Evolutionary conservation across 192 early-diverging fungal genomes (phyloP).

Genomic region (Glomus cerebriforme): DNA sequence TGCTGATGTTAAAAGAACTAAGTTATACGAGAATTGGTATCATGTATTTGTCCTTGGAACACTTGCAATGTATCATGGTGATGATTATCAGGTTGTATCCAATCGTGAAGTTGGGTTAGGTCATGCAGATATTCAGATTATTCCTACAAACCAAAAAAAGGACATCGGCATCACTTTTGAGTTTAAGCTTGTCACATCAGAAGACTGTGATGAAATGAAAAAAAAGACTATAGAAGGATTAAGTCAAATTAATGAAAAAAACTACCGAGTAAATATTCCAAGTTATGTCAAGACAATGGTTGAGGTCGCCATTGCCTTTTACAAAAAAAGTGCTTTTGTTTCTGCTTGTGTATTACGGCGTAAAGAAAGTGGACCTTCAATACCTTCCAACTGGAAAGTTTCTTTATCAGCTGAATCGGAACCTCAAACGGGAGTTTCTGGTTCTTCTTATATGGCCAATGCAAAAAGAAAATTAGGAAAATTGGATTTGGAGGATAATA

Average conservation of each 20-base stretch:
- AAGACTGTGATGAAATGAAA: not conserved
- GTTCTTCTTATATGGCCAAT: too few relatives aligned
- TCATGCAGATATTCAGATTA: conserved; percentile 5
- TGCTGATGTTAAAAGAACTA: not conserved
- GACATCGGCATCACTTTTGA: not conserved
- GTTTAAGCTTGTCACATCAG: conserved; percentile 3
- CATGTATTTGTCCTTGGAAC: too few relatives aligned
- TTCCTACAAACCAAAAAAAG: not conserved
- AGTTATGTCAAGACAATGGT: not conserved
- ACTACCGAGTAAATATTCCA: conserved; percentile 4
- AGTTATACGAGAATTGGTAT: too few relatives aligned
- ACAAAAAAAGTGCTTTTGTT: not conserved
- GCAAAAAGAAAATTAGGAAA: too few relatives aligned
- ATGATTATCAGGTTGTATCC: not conserved
- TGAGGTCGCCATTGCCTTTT: conserved; percentile 13
- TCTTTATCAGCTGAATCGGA: conserved; percentile 7
- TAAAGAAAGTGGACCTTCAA: not conserved
- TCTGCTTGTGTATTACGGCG: not conserved
- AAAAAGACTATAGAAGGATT: not conserved
- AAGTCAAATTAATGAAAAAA: conserved; percentile 8
- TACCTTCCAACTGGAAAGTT: not conserved
- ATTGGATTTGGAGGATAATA: too few relatives aligned
- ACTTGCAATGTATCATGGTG: too few relatives aligned
- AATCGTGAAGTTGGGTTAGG: conserved; percentile 15
- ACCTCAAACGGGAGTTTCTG: too few relatives aligned